These are phyloP conservation scores for Candida lessepsii DNA, from an alignment of 805 yeast species.

Conservation along the genomic window DNA sequence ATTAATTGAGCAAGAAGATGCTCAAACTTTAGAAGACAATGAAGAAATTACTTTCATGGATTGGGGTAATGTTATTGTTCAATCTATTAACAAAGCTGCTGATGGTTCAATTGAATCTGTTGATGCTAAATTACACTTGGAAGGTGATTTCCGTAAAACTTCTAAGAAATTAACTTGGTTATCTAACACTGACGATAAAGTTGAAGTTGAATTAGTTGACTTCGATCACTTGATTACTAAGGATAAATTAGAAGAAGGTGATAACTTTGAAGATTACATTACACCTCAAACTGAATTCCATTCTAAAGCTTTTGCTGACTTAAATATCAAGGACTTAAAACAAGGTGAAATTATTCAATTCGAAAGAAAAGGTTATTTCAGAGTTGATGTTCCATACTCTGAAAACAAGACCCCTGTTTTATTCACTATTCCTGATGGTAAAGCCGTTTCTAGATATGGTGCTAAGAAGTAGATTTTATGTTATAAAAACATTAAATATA, in stretches of 20 bases:
- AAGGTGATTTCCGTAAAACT: slow-evolving; percentile 96
- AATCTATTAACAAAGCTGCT: slow-evolving; percentile 64
- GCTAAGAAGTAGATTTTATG: slow-evolving; percentile 32
- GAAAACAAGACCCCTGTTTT: slow-evolving; percentile 69
- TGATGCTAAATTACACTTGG: slow-evolving; percentile 79
- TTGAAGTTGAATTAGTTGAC: slow-evolving; percentile 76
- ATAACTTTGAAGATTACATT: slow-evolving; percentile 86
- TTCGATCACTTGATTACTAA: slow-evolving; percentile 94
- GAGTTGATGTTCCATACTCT: slow-evolving; percentile 61
- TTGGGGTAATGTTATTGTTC: slow-evolving; percentile 92
- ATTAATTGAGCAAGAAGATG: slow-evolving; percentile 84
- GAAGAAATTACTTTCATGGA: slow-evolving; percentile 98
- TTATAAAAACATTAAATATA: neutral
- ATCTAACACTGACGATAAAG: slow-evolving; percentile 73
- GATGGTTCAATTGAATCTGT: slow-evolving; percentile 56
- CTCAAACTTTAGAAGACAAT: slow-evolving; percentile 61
- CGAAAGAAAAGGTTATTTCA: slow-evolving; percentile 95
- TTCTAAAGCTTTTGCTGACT: slow-evolving; percentile 73
- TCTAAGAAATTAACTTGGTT: slow-evolving; percentile 94
- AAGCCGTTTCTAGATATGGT: slow-evolving; percentile 41
- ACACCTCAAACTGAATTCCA: slow-evolving; percentile 87
- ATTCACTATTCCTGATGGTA: slow-evolving; percentile 96
- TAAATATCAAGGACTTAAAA: slow-evolving; percentile 71
- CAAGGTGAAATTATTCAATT: slow-evolving; percentile 89
- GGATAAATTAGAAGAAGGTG: slow-evolving; percentile 93